A percentile compares a stretch with the other conserved stretches of the same genome.
These are phyloP conservation scores for Citrus cavaleriei DNA, from an alignment of 345 rosid genomes.

Conservation along the genomic window DNA sequence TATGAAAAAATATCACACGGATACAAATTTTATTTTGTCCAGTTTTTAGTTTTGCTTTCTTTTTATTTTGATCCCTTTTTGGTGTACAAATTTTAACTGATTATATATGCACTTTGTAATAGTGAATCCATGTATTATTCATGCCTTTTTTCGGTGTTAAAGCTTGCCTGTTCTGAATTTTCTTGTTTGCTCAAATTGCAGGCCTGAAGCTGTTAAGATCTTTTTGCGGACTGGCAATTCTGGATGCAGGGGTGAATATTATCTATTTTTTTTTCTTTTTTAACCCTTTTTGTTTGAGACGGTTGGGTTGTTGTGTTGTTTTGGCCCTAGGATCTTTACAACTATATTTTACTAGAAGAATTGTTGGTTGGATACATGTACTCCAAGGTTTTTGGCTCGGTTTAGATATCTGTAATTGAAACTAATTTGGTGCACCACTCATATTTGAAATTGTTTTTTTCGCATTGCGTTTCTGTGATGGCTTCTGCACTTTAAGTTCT, in stretches of 20 bases:
- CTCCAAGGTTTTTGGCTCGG: constrained; percentile 8
- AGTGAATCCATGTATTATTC: background rate
- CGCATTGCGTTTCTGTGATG: background rate
- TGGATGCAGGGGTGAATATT: constrained; percentile 67
- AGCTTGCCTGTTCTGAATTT: background rate
- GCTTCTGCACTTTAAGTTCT: background rate
- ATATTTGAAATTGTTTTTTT: background rate
- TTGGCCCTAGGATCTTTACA: constrained; percentile 14
- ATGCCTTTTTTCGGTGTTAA: background rate
- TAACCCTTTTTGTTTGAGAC: constrained; percentile 5
- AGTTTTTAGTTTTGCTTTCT: too few relatives aligned
- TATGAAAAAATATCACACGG: too few relatives aligned
- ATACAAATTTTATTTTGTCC: too few relatives aligned
- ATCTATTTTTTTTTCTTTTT: constrained; percentile 24
- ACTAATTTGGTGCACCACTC: background rate
- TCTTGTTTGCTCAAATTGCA: constrained; percentile 9
- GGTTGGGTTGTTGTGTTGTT: constrained; percentile 15
- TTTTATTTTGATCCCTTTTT: too few relatives aligned
- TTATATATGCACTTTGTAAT: background rate
- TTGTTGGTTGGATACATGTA: constrained; percentile 17
- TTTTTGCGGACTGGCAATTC: constrained; percentile 32
- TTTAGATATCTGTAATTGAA: constrained; percentile 16
- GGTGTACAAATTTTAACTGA: background rate
- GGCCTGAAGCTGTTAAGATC: constrained; percentile 33
- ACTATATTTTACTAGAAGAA: constrained; percentile 27